A percentile compares a stretch with the other conserved stretches of the same genome.
Conservation (phyloP, 495 filamentous ascomycete genomes). For the Penicillium roqueforti region DNA sequence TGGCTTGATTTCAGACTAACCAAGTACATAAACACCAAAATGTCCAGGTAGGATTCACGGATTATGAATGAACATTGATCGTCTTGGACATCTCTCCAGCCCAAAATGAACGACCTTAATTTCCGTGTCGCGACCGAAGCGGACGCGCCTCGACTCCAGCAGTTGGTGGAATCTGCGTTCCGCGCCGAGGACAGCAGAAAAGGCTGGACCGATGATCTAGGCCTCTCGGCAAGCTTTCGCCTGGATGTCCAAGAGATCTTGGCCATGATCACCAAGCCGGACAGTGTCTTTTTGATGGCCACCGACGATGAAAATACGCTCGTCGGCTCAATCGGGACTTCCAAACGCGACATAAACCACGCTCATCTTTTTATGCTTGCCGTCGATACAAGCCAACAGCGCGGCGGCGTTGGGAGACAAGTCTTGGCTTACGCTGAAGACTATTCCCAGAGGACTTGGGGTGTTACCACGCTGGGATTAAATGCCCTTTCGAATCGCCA, state of each 20-base stretch:
- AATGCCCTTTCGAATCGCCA: slow-evolving; percentile 37
- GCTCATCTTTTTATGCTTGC: slow-evolving; percentile 44
- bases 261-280: slow-evolving; percentile 38
- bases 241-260: slow-evolving; percentile 26
- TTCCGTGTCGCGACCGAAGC: slow-evolving; percentile 30
- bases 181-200: slow-evolving; percentile 34
- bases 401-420: slow-evolving; percentile 36
- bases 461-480: slow-evolving; percentile 27
- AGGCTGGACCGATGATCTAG: slow-evolving; percentile 39
- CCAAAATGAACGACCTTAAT: slow-evolving; percentile 12
- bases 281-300: slow-evolving; percentile 34
- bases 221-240: slow-evolving; percentile 29
- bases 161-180: slow-evolving; percentile 40
- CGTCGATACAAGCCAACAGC: slow-evolving; percentile 33
- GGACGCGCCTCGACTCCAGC: slow-evolving; percentile 26
- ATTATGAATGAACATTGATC: neutral
- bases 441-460: slow-evolving; percentile 32
- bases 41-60: neutral
- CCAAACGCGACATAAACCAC: slow-evolving; percentile 11
- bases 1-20: neutral
- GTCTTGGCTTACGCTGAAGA: slow-evolving; percentile 39
- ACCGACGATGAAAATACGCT: slow-evolving; percentile 16
- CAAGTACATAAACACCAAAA: neutral
- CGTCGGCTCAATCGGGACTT: slow-evolving; percentile 35
- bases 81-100: neutral